phyloP scores from a whole-genome alignment of 2,329 filamentous ascomycete species.

The Akanthomyces dipterigenus region DNA sequence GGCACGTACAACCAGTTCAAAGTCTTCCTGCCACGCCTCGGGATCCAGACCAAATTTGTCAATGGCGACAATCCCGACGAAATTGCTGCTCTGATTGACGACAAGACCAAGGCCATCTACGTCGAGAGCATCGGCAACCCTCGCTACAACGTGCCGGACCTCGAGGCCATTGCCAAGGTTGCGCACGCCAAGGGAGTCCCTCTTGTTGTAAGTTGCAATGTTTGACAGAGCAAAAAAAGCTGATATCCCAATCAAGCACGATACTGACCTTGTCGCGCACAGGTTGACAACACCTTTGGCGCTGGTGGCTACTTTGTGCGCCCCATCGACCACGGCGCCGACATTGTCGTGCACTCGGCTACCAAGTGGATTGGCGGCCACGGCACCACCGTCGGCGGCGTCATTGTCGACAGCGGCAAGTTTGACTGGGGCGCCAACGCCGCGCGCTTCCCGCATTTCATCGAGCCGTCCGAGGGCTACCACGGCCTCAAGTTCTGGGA shows the following conservation, averaged over 20 bases:
- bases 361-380: slow-evolving; percentile 98
- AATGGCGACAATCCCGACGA: slow-evolving; percentile 72
- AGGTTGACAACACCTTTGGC: slow-evolving; percentile 93
- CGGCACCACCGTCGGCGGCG: slow-evolving; percentile 82
- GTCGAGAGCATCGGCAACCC: slow-evolving; percentile 93
- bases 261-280: background rate
- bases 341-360: slow-evolving; percentile 89
- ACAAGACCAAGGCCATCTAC: slow-evolving; percentile 88
- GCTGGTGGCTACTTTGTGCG: slow-evolving; percentile 83
- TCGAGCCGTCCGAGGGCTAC: slow-evolving; percentile 81
- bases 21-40: slow-evolving; percentile 78
- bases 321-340: slow-evolving; percentile 83
- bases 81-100: slow-evolving; percentile 77
- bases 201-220: slow-evolving; percentile 43
- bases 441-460: slow-evolving; percentile 84
- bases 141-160: slow-evolving; percentile 85
- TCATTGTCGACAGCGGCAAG: slow-evolving; percentile 81
- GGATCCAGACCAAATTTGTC: slow-evolving; percentile 83
- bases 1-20: slow-evolving; percentile 98
- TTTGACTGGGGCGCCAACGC: slow-evolving; percentile 89
- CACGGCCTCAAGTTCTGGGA: slow-evolving; percentile 94
- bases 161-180: slow-evolving; percentile 76
- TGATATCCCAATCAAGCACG: too few species aligned
- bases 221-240: too few species aligned
- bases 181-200: slow-evolving; percentile 65